Evolutionary conservation across 2,329 filamentous ascomycete species (phyloP).

Genomic region (Neopestalotiopsis sp.): DNA sequence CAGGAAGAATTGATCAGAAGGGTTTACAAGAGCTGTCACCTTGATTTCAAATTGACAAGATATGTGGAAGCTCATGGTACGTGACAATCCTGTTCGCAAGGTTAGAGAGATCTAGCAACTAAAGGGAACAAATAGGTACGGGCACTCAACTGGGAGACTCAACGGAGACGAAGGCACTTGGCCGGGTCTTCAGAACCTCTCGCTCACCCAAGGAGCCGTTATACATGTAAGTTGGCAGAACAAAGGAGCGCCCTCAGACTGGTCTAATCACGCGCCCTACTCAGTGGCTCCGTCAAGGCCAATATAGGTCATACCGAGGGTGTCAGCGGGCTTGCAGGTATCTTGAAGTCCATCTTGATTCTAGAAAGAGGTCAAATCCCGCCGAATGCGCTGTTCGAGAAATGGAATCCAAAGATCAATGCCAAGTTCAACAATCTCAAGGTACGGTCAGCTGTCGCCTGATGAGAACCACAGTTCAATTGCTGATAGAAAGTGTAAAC

Average conservation of each 20-base stretch:
- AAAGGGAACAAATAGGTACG: slow-evolving; percentile 31
- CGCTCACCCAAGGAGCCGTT: slow-evolving; percentile 17
- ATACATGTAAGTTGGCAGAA: slow-evolving; percentile 26
- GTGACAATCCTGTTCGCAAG: background rate
- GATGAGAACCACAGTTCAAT: background rate
- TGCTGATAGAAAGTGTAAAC: slow-evolving; percentile 4
- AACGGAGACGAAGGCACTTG: slow-evolving; percentile 37
- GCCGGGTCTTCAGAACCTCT: slow-evolving; percentile 23
- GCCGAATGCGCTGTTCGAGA: slow-evolving; percentile 25
- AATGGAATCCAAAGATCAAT: slow-evolving; percentile 23
- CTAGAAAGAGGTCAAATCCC: slow-evolving; percentile 30
- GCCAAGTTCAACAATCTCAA: slow-evolving; percentile 21
- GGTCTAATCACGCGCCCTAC: background rate
- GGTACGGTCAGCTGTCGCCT: slow-evolving; percentile 10
- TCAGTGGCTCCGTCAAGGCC: slow-evolving; percentile 13
- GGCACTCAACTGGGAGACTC: slow-evolving; percentile 45
- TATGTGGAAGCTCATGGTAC: slow-evolving; percentile 31
- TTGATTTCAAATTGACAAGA: slow-evolving; percentile 14
- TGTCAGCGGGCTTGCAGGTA: slow-evolving; percentile 22
- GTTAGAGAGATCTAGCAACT: background rate
- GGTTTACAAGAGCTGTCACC: slow-evolving; percentile 27
- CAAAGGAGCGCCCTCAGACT: background rate
- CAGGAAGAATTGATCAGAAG: slow-evolving; percentile 34
- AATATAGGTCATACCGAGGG: slow-evolving; percentile 18
- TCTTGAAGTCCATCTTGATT: slow-evolving; percentile 29